Evolutionary conservation across 1,139 yeast species (phyloP), one percentile per base, ranked within the genome.

Genomic region (Yamadazyma diddensiae): DNA sequence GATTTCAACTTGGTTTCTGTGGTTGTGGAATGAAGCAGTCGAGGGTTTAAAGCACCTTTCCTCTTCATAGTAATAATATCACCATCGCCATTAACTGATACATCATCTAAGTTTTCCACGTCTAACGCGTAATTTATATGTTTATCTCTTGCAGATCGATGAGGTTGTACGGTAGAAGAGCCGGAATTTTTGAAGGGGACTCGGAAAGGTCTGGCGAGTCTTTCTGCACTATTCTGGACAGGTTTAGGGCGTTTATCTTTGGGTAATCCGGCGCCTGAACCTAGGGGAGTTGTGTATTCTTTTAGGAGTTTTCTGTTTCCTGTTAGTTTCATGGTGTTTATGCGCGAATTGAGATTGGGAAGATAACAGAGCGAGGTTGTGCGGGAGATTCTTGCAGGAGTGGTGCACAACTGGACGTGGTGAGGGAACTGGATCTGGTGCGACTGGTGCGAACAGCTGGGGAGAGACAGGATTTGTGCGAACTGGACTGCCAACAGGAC

Each of bases 31-130:
- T 19, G 20, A 30, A 59, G 42, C 39, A 59, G 57, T 38, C 74
- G 53, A 3, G 78, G 74, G 31, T 74, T 57, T 23, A 79, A 54
- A 0, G 82, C 83, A 30, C 82, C 82, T 30, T 49, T 53, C 28
- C 57, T 51, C 42, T 62, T 67, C 24, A 57, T 50, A 14, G 46
- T 42, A 3, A 53, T 37, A 2, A 48, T 34, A 14, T 50, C 45
- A 1, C 66, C 70, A 15, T 53, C 41, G 12, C 50, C 65, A 35
- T 60, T 60, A 8, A 50, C 53, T 3, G 41, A 47, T 15, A 33
- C 48, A 6, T 44, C 49, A 6, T 41, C 49, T 9, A 33, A 42
- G 14, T 28, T 44, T 15, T 42, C 56, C n/a, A 41, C 44, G 7
- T 35, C 38, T 1, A 32, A 22, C 2, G 61, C 56, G 35, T 67